Conservation (phyloP, 1,284 basidiomycete genomes). For the Fistulina hepatica region DNA sequence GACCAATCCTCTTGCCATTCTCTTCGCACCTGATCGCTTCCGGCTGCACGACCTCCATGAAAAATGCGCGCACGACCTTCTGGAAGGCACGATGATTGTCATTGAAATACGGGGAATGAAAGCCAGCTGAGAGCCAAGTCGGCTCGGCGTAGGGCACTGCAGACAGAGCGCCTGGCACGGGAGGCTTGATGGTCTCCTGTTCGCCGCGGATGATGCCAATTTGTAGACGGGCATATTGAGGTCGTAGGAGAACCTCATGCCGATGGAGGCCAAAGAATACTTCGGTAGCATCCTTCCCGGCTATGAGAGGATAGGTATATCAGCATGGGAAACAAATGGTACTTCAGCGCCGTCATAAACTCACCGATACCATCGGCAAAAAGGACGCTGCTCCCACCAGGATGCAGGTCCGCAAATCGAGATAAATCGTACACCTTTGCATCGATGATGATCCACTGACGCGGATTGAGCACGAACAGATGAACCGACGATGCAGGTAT, state of each 20-base stretch:
- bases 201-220: slow-evolving; percentile 64
- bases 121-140: slow-evolving; percentile 61
- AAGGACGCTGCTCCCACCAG: slow-evolving; percentile 69
- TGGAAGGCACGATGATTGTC: slow-evolving; percentile 61
- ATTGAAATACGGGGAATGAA: slow-evolving; percentile 58
- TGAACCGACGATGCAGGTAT: not conserved
- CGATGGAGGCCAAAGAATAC: slow-evolving; percentile 79
- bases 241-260: slow-evolving; percentile 65
- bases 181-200: slow-evolving; percentile 43
- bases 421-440: slow-evolving; percentile 74
- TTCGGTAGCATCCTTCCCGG: slow-evolving; percentile 78
- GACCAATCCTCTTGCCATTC: slow-evolving; percentile 67
- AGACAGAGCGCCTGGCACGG: slow-evolving; percentile 47
- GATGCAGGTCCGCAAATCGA: slow-evolving; percentile 71
- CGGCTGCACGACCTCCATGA: slow-evolving; percentile 50
- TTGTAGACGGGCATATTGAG: slow-evolving; percentile 61
- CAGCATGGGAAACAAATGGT: slow-evolving; percentile 24
- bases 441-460: slow-evolving; percentile 76
- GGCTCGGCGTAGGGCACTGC: slow-evolving; percentile 79
- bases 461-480: slow-evolving; percentile 11
- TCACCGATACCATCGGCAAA: slow-evolving; percentile 60
- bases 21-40: slow-evolving; percentile 66
- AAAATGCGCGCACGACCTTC: slow-evolving; percentile 50
- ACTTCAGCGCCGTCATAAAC: slow-evolving; percentile 22
- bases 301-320: slow-evolving; percentile 36